Base-by-base conservation (phyloP, 176 grass and related monocot genomes). In the Pharus latifolius region DNA sequence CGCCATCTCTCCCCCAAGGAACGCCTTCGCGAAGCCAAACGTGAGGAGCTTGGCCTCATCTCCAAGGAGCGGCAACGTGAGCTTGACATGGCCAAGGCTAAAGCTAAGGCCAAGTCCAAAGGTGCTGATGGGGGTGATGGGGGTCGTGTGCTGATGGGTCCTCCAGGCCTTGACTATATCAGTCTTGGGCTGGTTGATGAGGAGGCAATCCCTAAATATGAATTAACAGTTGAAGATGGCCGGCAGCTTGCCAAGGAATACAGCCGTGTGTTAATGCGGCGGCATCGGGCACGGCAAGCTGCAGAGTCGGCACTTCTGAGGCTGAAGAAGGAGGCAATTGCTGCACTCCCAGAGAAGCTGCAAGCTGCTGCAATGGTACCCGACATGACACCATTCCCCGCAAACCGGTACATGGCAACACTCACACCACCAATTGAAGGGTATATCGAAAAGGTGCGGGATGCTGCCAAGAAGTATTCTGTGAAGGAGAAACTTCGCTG, bases 351-450 rank as follows among this genome's bases (percentile, higher is more conserved):
- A 7, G 85, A 96, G 78, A 77, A 91, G 53, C 67, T 96, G 16
- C 85, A 15, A 19, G 78, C 48, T 50, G 79, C 88, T 47, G 92
- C 92, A 10, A 18, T 96, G 42, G 78, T 96, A 54, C 88, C 92
- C 41, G 88, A 96, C 70, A 67, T 88, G 38, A 72, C 88, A 23
- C 88, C 88, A 9, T 96, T 96, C 79, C 92, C 92, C 48, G 75
- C 72, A 24, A 91, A 88, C 72, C 78, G 76, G 23, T 91, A 78
- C 76, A 96, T 96, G 92, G 88, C 85, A 35, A 91, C 85, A 40
- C 88, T 96, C 20, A 96, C 92, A 18, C 85, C 92, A 28, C 92
- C 88, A 43, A 91, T 96, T 77, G 92, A 96, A 81, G 92, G 92
- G 52, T 96, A 91, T 60, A 65, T 72, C 43, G 92, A 91, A 28